Percentiles rank a stretch among this genome's conserved stretches.
phyloP scores from a whole-genome alignment of 257 asterid species.

The Solanum infundibuliforme region DNA sequence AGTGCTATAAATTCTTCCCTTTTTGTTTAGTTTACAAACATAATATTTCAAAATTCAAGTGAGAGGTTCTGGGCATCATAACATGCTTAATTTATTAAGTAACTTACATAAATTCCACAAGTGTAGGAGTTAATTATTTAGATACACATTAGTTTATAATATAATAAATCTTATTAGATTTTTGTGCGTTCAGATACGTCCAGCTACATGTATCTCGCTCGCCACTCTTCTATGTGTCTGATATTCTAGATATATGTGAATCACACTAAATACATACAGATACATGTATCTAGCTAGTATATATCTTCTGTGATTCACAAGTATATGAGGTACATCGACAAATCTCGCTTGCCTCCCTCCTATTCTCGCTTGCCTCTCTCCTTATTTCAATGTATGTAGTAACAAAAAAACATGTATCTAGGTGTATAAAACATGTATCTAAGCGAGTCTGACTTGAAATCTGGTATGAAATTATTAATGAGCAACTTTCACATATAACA shows the following conservation, averaged over 20 bases:
- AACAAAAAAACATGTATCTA: too few species aligned
- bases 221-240: background rate
- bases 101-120: too few species aligned
- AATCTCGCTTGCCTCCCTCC: background rate
- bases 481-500: too few species aligned
- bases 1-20: background rate
- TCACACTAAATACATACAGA: background rate
- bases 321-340: background rate
- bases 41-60: background rate
- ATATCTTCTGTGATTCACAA: background rate
- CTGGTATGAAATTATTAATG: too few species aligned
- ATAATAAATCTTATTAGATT: too few species aligned
- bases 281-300: background rate
- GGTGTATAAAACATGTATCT: background rate
- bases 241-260: too few species aligned
- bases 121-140: too few species aligned
- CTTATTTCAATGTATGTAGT: background rate
- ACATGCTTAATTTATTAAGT: background rate
- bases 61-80: background rate
- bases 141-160: background rate
- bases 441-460: too few species aligned
- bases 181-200: background rate
- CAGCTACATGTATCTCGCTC: background rate
- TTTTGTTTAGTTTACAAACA: background rate
- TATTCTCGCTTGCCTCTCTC: background rate